These are phyloP conservation scores for Lasiodiplodia theobromae DNA, from an alignment of 2,329 filamentous ascomycete genomes.

Conservation along the genomic window DNA sequence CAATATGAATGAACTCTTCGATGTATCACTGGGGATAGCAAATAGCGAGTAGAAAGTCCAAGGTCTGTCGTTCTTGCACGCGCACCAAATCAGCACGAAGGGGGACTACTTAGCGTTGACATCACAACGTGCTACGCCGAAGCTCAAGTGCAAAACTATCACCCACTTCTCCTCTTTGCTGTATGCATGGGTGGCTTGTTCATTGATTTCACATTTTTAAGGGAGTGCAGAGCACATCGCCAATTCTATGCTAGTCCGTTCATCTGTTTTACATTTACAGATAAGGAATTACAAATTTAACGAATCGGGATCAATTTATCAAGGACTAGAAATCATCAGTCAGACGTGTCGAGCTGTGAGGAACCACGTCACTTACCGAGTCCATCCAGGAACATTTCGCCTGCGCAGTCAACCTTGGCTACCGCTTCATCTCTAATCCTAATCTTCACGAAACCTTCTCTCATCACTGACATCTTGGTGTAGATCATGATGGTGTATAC, in stretches of 20 bases:
- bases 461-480: slow-evolving; percentile 24
- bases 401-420: slow-evolving; percentile 18
- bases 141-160: too few relatives aligned
- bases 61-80: too few relatives aligned
- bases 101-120: too few relatives aligned
- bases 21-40: too few relatives aligned
- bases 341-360: background rate
- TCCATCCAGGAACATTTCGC: background rate
- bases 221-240: too few relatives aligned
- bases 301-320: slow-evolving; percentile 10
- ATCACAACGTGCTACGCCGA: too few relatives aligned
- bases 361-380: background rate
- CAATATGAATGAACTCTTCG: too few relatives aligned
- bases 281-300: background rate
- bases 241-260: background rate
- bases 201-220: too few relatives aligned
- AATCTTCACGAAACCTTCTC: slow-evolving; percentile 14
- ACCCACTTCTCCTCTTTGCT: too few relatives aligned
- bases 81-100: too few relatives aligned
- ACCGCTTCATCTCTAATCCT: background rate
- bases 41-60: too few relatives aligned
- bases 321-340: slow-evolving; percentile 2
- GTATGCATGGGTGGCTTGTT: too few relatives aligned
- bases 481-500: slow-evolving; percentile 17
- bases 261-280: background rate